Percentiles rank a stretch among this genome's conserved stretches.
Conservation (phyloP, 192 early-diverging fungal species). For the Gonapodya sp. region DNA sequence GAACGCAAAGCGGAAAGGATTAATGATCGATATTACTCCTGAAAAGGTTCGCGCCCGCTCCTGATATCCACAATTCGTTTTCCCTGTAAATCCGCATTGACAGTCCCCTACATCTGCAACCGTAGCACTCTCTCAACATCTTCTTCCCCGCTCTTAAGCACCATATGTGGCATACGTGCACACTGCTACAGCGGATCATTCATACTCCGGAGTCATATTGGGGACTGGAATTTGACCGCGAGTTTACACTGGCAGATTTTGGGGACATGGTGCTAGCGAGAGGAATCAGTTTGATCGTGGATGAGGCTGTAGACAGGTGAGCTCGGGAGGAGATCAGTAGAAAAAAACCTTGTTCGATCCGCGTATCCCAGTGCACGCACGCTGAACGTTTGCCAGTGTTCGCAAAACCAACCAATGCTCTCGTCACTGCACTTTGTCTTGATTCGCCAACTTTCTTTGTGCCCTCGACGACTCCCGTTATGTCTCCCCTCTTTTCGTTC, state of each 20-base stretch:
- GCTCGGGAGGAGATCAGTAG: no score
- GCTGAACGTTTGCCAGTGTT: no score
- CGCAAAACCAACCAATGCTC: no score
- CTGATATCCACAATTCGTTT: no score
- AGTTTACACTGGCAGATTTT: neutral
- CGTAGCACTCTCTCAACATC: neutral
- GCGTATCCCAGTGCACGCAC: no score
- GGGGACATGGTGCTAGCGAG: neutral
- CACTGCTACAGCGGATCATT: neutral
- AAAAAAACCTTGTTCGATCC: no score
- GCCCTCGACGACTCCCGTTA: no score
- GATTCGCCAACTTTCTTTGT: no score
- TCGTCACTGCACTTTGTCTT: no score
- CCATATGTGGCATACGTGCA: neutral
- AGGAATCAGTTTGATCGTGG: neutral
- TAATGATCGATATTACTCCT: constrained; percentile 6
- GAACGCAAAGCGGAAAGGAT: neutral
- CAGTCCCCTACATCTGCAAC: no score
- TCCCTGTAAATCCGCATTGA: no score
- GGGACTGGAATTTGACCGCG: neutral
- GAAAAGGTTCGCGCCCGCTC: neutral
- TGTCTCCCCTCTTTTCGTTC: no score
- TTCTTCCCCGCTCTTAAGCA: neutral
- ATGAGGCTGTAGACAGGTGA: neutral
- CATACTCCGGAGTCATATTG: neutral